Evolutionary conservation across 2,329 filamentous ascomycete species (phyloP), one percentile per base, ranked within the genome.

Genomic region (Tricladium varicosporioides): DNA sequence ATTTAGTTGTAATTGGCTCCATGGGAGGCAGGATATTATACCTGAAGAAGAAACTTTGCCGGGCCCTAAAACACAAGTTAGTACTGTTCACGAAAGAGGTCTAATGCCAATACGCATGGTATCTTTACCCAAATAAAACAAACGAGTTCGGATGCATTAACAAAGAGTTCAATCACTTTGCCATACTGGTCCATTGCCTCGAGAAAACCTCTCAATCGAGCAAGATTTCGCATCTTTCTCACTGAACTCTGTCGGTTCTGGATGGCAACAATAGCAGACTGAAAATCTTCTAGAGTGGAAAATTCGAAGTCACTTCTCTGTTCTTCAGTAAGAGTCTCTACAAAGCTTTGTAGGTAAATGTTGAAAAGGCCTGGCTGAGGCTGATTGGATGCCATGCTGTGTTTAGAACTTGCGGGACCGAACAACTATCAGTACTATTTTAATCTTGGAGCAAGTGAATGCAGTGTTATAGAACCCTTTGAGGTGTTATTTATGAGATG

Each of bases 111-210:
- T n/a, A n/a, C n/a, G n/a, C n/a, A n/a, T n/a, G n/a, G n/a, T n/a
- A n/a, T n/a, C n/a, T n/a, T n/a, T n/a, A 36, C 70, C 70, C 68
- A 72, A 14, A 72, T 56, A 45, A 74, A 75, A 5, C 66, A 67
- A 18, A 75, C 57, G 5, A 67, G 56, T 11, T 67, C 58, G 5
- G 65, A 64, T 0, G 60, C 42, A 32, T 75, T 74, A 11, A 71
- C 18, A 54, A 73, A 74, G 1, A 72, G 63, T 33, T 74, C 71
- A 8, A 73, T 61, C 1, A 72, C 62, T 45, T 73, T 69, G 1
- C 69, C 69, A 47, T 72, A 74, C 42, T 74, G 69, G 2, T 72
- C 53, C 70, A 76, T 72, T 0, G 70, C 69, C 54, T 73, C 66
- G 1, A 73, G 42, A 50, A 71, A 69, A 11, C 36, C 18, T 31